Percentiles rank a stretch among this genome's conserved stretches.
These are phyloP conservation scores for Teratosphaeria epicoccoides DNA, from an alignment of 2,329 filamentous ascomycete species.

Conservation along the genomic window DNA sequence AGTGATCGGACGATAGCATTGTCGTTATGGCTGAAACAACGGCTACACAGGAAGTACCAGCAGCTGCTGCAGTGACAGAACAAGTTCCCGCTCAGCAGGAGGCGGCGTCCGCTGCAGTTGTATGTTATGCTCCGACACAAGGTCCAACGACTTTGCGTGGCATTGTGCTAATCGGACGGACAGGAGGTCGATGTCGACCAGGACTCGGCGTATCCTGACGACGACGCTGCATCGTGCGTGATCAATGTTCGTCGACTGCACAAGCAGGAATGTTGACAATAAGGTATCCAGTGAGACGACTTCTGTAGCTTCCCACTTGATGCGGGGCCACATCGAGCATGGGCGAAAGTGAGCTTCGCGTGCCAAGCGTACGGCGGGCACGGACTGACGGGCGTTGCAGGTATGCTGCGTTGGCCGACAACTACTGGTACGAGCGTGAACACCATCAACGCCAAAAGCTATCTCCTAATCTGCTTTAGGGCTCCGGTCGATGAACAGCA, in stretches of 20 bases:
- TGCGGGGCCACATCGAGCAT: neutral
- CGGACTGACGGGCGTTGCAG: neutral
- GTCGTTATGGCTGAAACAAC: neutral
- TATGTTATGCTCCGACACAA: neutral
- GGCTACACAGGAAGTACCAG: too few relatives aligned
- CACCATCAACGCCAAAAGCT: neutral
- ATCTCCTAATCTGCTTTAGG: neutral
- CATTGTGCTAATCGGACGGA: neutral
- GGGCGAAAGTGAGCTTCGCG: neutral
- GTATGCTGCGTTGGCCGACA: neutral
- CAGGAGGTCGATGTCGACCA: neutral
- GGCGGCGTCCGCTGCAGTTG: neutral
- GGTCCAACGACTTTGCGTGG: neutral
- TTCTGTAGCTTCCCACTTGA: neutral
- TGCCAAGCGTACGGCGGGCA: neutral
- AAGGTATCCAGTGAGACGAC: neutral
- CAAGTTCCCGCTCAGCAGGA: neutral
- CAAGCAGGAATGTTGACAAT: neutral
- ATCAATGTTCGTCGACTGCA: neutral
- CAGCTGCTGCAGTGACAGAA: neutral
- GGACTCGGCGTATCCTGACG: neutral
- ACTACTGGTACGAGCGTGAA: neutral
- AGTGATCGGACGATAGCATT: neutral
- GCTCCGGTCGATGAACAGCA: neutral
- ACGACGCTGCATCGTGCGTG: neutral